Conservation (phyloP, 73 alveolate species). For the Paramecium caudatum region DNA sequence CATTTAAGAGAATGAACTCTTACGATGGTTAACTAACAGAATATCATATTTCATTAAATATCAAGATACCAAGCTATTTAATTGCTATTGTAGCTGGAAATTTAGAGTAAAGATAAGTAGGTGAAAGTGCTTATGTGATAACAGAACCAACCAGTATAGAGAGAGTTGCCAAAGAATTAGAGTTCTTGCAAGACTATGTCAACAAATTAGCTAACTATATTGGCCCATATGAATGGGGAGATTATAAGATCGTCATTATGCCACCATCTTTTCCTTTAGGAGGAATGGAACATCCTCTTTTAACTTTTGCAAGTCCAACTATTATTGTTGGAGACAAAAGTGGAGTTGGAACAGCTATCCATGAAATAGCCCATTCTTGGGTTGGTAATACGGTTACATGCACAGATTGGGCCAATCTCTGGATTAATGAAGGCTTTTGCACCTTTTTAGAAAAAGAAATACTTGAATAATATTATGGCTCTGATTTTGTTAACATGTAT, state of each 20-base stretch:
- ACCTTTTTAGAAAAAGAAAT: constrained; percentile 90
- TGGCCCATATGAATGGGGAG: constrained; percentile 97
- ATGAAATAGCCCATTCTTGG: constrained; percentile 99
- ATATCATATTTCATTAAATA: constrained; percentile 82
- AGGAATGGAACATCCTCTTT: constrained; percentile 99
- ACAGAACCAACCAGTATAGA: constrained; percentile 89
- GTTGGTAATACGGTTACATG: constrained; percentile 98
- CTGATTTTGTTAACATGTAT: constrained; percentile 78
- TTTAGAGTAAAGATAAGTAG: constrained; percentile 81
- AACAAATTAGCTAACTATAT: constrained; percentile 83
- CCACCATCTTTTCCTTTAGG: constrained; percentile 99
- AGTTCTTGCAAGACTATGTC: constrained; percentile 85
- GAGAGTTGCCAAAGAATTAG: constrained; percentile 85
- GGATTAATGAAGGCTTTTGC: constrained; percentile 98
- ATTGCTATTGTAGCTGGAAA: constrained; percentile 94
- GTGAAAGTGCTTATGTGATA: constrained; percentile 84
- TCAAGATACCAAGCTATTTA: constrained; percentile 92
- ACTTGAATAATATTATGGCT: constrained; percentile 74
- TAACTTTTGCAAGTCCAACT: constrained; percentile 97
- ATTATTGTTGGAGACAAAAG: constrained; percentile 97
- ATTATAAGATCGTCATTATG: constrained; percentile 90
- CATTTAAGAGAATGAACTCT: not conserved
- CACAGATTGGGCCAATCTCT: constrained; percentile 96
- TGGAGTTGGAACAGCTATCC: constrained; percentile 91
- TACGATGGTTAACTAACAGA: constrained; percentile 68